Percentiles rank a stretch among this genome's conserved stretches.
Conservation (phyloP, 2,329 filamentous ascomycete genomes). For the Chalara sp. region DNA sequence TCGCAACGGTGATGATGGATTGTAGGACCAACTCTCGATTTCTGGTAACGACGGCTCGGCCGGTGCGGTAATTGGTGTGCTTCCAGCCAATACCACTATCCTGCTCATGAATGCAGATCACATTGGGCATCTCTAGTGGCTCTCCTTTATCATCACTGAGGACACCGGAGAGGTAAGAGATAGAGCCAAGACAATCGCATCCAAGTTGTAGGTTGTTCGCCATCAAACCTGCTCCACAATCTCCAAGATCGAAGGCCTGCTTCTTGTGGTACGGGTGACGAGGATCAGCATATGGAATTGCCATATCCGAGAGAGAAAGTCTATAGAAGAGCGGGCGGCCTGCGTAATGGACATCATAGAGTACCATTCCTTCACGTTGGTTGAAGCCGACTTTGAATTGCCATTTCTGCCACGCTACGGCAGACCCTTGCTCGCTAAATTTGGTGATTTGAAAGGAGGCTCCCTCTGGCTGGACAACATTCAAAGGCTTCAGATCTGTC, state of each 20-base stretch:
- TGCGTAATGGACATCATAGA: constrained; percentile 61
- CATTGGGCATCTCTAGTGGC: constrained; percentile 54
- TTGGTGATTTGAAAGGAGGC: constrained; percentile 50
- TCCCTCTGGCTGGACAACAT: constrained; percentile 58
- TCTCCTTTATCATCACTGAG: constrained; percentile 54
- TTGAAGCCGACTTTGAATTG: constrained; percentile 55
- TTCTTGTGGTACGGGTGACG: constrained; percentile 64
- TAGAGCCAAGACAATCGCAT: constrained; percentile 64
- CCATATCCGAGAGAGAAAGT: constrained; percentile 58
- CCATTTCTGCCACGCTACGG: constrained; percentile 62
- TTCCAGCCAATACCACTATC: constrained; percentile 63
- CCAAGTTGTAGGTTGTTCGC: constrained; percentile 64
- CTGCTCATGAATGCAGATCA: constrained; percentile 65
- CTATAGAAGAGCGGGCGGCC: constrained; percentile 61
- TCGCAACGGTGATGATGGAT: constrained; percentile 63
- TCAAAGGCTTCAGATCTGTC: constrained; percentile 56
- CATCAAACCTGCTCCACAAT: constrained; percentile 59
- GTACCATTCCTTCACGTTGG: constrained; percentile 56
- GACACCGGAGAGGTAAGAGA: constrained; percentile 58
- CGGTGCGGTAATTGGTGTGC: constrained; percentile 63
- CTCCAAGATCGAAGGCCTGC: constrained; percentile 63
- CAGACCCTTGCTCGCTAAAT: constrained; percentile 44
- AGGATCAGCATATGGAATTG: constrained; percentile 54
- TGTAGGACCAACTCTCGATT: constrained; percentile 61
- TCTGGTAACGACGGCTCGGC: constrained; percentile 54